Base-by-base conservation (phyloP, 805 yeast species). In the Lipomyces orientalis region DNA sequence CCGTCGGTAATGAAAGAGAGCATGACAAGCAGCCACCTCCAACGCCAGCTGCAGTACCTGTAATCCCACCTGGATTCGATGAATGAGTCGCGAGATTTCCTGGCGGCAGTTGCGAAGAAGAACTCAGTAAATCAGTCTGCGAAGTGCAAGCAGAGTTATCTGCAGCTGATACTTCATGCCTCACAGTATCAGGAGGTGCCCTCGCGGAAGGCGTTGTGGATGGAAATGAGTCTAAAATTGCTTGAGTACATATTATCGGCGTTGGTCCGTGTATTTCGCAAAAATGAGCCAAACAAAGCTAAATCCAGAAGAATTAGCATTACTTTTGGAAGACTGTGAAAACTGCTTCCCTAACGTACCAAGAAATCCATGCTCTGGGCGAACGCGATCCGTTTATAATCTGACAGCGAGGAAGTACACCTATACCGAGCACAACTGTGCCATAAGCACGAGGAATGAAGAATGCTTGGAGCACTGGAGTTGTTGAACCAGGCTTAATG, bases 191-290 rank as follows among this genome's bases (percentile, higher is more conserved):
- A 43, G 49, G 49, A 16, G 49, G 6, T 6, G 49, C 49, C 9
- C 49, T 22, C 9, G 37, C n/a, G 19, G 19, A 49, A 58, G 25
- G 60, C 63, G 57, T 8, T n/a, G 60, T 5, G 10, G 49, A 4
- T n/a, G 49, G n/a, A n/a, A 43, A 9, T 6, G 49, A 8, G 9
- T 52, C 55, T 52, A 52, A 25, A 25, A 75, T 62, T 52, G 72
- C 64, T 59, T 76, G 78, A 5, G 77, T 73, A 57, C 78, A 76
- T 55, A 76, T 54, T 12, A 76, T 65, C 35, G 75, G 67, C 0
- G 75, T 73, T 14, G 78, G 78, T 52, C 78, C 78, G 39, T 76
- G 78, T 31, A 72, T 22, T 64, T 76, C 78, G 58, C 78, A 76
- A 62, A 76, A 76, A 60, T 76, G 78, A 37, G 74, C 71, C 43